These are phyloP conservation scores for Chenopodium suecicum DNA, from an alignment of 148 eudicot species.

Conservation along the genomic window DNA sequence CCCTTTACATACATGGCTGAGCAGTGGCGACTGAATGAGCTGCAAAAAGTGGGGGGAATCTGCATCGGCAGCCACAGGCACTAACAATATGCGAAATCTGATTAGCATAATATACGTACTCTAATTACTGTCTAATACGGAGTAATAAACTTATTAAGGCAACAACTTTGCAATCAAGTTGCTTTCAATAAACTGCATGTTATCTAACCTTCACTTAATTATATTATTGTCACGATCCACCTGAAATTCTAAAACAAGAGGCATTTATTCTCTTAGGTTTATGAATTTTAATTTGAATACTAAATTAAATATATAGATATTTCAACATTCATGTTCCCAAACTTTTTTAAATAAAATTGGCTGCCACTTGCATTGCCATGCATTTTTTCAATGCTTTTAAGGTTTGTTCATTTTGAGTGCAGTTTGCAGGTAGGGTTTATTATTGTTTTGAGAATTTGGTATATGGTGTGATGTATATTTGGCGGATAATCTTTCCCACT, in stretches of 20 bases:
- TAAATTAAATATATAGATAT: no score
- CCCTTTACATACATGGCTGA: no score
- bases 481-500: no score
- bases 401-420: no score
- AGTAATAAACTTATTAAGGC: background rate
- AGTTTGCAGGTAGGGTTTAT: no score
- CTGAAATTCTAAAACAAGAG: background rate
- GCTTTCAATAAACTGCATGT: background rate
- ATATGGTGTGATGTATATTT: no score
- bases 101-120: background rate
- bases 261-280: background rate
- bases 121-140: background rate
- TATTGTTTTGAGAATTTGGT: no score
- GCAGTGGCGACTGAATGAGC: background rate
- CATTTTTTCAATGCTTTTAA: no score
- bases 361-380: no score
- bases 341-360: no score
- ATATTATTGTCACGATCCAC: background rate
- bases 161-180: background rate
- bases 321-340: no score
- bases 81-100: background rate
- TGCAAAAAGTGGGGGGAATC: background rate
- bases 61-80: background rate
- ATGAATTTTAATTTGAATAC: no score
- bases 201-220: background rate